Conservation (phyloP, 306 rosid species). For the Cucurbita maxima region DNA sequence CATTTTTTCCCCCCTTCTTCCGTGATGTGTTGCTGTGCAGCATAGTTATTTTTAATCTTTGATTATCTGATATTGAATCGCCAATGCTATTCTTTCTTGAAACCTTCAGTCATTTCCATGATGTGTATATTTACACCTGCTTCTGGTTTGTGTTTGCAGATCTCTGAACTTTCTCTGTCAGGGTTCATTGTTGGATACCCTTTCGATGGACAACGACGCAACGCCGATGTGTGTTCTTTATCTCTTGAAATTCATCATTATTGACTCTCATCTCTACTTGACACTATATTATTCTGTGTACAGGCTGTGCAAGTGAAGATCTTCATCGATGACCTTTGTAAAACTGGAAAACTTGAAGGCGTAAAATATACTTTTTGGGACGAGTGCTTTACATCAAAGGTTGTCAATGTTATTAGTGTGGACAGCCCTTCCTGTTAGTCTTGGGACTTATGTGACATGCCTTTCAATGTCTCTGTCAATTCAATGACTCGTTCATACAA, state of each 20-base stretch:
- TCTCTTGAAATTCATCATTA: slow-evolving; percentile 7
- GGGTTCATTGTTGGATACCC: slow-evolving; percentile 70
- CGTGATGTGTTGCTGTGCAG: not conserved
- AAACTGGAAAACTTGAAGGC: slow-evolving; percentile 41
- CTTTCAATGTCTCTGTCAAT: not conserved
- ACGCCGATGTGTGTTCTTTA: slow-evolving; percentile 26
- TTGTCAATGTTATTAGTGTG: not conserved
- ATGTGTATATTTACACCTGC: slow-evolving; percentile 4
- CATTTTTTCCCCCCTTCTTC: not conserved
- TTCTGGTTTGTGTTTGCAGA: slow-evolving; percentile 33
- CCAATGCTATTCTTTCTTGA: not conserved
- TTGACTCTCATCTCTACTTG: not conserved
- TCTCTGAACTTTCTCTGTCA: slow-evolving; percentile 38
- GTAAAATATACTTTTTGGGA: slow-evolving; percentile 63
- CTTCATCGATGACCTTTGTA: slow-evolving; percentile 40
- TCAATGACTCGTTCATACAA: not conserved
- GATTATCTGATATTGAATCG: not conserved
- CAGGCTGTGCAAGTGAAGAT: slow-evolving; percentile 47
- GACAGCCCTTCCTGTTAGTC: not conserved
- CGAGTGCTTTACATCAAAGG: slow-evolving; percentile 77
- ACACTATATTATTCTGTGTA: not conserved
- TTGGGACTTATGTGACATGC: not conserved
- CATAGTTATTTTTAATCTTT: not conserved
- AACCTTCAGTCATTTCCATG: not conserved
- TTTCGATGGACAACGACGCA: slow-evolving; percentile 12